phyloP scores from a whole-genome alignment of 2,329 filamentous ascomycete genomes.

The Colletotrichum lupini region DNA sequence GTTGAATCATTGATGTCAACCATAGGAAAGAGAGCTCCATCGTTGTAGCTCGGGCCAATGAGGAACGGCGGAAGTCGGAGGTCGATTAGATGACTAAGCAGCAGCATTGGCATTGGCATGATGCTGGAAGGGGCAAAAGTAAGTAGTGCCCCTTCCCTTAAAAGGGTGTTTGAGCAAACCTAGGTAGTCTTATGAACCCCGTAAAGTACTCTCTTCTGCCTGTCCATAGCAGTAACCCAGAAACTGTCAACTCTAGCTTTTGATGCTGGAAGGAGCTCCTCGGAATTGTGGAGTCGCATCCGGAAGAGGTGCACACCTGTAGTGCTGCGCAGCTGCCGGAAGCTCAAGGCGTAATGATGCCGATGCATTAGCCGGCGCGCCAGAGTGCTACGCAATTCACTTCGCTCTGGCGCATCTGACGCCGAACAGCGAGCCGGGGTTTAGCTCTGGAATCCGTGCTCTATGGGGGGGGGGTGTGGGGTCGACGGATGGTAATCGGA shows the following conservation, averaged over 20 bases:
- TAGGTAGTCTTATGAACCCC: no score
- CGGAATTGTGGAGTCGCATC: constrained; percentile 13
- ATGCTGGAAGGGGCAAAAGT: background rate
- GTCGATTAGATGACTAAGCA: constrained; percentile 12
- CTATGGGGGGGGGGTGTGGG: constrained; percentile 6
- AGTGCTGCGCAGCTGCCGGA: background rate
- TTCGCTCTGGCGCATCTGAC: background rate
- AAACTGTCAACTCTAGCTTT: no score
- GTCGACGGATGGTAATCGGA: constrained; percentile 18
- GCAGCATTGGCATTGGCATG: background rate
- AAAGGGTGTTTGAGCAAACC: no score
- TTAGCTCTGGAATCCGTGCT: background rate
- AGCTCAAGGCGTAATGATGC: background rate
- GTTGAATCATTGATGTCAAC: constrained; percentile 29
- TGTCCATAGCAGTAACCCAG: no score
- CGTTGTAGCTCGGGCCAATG: background rate
- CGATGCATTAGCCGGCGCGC: constrained; percentile 11
- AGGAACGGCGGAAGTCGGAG: background rate
- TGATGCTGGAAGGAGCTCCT: background rate
- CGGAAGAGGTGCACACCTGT: background rate
- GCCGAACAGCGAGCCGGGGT: background rate
- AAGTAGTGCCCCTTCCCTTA: no score
- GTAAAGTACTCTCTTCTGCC: no score
- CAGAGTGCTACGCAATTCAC: background rate
- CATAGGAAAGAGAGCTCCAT: constrained; percentile 3